A percentile compares a stretch with the other conserved stretches of the same genome.
Conservation (phyloP, 1,284 basidiomycete species). For the Kwoniella shivajii region DNA sequence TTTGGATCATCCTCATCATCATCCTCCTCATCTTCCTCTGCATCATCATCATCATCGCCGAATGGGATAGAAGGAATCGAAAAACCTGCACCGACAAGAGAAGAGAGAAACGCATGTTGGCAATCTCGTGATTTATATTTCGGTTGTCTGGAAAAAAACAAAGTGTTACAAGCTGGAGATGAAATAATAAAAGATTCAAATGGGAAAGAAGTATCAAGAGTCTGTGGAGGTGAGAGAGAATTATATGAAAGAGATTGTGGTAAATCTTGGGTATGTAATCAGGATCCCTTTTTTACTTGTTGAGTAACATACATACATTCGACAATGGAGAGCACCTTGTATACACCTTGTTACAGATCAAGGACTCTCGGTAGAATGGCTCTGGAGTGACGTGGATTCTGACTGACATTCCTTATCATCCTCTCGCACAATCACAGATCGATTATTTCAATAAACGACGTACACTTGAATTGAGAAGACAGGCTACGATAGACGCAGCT, state of each 20-base stretch:
- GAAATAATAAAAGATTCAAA: slow-evolving; percentile 31
- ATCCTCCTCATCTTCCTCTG: slow-evolving; percentile 13
- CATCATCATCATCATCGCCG: not conserved
- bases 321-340: too few relatives aligned
- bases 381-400: too few relatives aligned
- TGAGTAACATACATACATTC: not conserved
- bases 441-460: slow-evolving; percentile 58
- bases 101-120: slow-evolving; percentile 54
- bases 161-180: slow-evolving; percentile 40
- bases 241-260: slow-evolving; percentile 51
- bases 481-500: slow-evolving; percentile 49
- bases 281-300: not conserved
- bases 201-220: slow-evolving; percentile 27
- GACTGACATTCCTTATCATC: too few relatives aligned
- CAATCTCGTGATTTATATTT: slow-evolving; percentile 53
- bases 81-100: slow-evolving; percentile 48
- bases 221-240: slow-evolving; percentile 45
- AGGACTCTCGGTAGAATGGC: too few relatives aligned
- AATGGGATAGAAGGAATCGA: slow-evolving; percentile 2
- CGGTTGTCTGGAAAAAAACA: slow-evolving; percentile 50
- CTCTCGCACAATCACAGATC: slow-evolving; percentile 40
- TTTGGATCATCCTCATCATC: slow-evolving; percentile 22
- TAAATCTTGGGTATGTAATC: slow-evolving; percentile 54
- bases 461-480: slow-evolving; percentile 52
- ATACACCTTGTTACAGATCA: too few relatives aligned